Evolutionary conservation across 2,329 filamentous ascomycete species (phyloP).

Genomic region (Cladophialophora carrionii): DNA sequence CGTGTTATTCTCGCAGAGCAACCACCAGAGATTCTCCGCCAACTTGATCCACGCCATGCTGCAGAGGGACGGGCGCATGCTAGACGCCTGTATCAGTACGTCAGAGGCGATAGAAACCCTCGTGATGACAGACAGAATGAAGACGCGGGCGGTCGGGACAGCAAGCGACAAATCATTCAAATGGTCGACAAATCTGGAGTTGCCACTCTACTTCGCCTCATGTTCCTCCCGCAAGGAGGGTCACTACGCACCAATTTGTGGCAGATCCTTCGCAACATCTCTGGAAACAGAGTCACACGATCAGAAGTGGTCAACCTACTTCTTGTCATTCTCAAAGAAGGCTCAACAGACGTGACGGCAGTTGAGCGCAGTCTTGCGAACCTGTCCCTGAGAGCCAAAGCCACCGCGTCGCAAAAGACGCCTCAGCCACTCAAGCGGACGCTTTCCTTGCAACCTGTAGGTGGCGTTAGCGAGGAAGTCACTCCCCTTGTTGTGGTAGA

Average conservation of each 20-base stretch:
- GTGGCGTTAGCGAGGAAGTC: constrained; percentile 74
- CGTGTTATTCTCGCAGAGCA: constrained; percentile 89
- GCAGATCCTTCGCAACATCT: constrained; percentile 85
- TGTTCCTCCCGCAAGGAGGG: constrained; percentile 94
- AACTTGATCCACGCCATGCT: constrained; percentile 81
- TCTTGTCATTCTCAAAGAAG: constrained; percentile 91
- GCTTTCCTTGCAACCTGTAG: constrained; percentile 61
- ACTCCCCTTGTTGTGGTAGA: constrained; percentile 95
- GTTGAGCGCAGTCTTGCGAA: constrained; percentile 95
- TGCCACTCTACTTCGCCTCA: constrained; percentile 92
- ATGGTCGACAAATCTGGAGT: constrained; percentile 97
- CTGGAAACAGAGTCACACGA: constrained; percentile 93
- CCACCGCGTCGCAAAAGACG: constrained; percentile 75
- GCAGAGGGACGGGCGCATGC: constrained; percentile 79
- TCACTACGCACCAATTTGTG: constrained; percentile 83
- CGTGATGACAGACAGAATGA: constrained; percentile 40
- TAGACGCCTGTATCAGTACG: constrained; percentile 60
- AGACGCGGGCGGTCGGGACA: constrained; percentile 47
- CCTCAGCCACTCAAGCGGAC: constrained; percentile 79
- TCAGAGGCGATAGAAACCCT: constrained; percentile 51
- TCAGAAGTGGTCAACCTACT: constrained; percentile 91
- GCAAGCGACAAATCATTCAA: constrained; percentile 75
- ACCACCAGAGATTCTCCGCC: constrained; percentile 81
- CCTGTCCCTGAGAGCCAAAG: constrained; percentile 86
- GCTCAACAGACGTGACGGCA: constrained; percentile 87